Conservation (phyloP, 106 monocot species). For the Acorus calamus region DNA sequence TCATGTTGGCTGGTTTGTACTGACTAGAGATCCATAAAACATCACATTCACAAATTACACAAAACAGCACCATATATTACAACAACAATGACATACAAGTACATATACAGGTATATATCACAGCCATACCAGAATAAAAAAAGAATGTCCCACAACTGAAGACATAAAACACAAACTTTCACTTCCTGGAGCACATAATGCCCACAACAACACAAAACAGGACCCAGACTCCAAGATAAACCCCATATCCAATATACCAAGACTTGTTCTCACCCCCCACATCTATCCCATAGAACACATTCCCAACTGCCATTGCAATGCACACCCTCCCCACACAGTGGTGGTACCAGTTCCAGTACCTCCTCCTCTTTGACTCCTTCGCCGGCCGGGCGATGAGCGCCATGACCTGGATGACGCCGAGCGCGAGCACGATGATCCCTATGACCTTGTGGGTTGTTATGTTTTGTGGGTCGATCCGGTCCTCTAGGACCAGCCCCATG, state of each 20-base stretch:
- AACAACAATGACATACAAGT: too few species aligned
- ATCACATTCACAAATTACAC: too few species aligned
- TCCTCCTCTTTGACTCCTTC: conserved; percentile 41
- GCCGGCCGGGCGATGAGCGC: conserved; percentile 31
- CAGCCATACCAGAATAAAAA: too few species aligned
- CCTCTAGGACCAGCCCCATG: neutral
- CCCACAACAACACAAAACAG: conserved; percentile 24
- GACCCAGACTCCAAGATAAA: conserved; percentile 31
- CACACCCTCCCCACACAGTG: conserved; percentile 34
- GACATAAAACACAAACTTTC: too few species aligned
- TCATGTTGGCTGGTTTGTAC: too few species aligned
- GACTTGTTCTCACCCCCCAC: conserved; percentile 21
- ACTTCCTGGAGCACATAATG: conserved; percentile 7
- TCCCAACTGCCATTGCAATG: conserved; percentile 18
- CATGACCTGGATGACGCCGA: conserved; percentile 14
- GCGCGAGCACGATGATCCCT: neutral
- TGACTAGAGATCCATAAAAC: too few species aligned
- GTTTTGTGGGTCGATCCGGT: too few species aligned
- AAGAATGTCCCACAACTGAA: too few species aligned
- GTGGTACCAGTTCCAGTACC: conserved; percentile 57
- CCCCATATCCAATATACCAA: conserved; percentile 20
- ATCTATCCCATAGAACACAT: conserved; percentile 39
- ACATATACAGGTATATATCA: too few species aligned
- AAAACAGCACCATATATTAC: too few species aligned
- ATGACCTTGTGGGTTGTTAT: conserved; percentile 6